These are phyloP conservation scores for Penicillium sumatraense DNA, from an alignment of 2,329 filamentous ascomycete genomes.

Conservation along the genomic window DNA sequence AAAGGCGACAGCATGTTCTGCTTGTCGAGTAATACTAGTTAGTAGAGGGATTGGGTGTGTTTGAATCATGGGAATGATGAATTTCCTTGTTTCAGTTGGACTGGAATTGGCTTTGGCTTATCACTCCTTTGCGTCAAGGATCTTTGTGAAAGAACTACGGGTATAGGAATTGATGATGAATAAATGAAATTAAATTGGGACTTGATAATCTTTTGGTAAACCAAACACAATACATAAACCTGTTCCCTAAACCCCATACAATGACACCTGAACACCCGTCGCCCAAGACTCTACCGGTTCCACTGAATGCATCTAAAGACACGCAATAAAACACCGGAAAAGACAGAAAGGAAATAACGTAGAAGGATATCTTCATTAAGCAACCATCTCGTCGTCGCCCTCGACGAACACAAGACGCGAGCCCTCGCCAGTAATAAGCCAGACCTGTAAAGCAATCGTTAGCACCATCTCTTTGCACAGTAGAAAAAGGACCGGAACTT, in stretches of 20 bases:
- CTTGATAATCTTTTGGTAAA: slow-evolving; percentile 23
- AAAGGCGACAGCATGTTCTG: too few relatives aligned
- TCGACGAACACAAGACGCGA: slow-evolving; percentile 74
- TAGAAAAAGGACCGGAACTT: slow-evolving; percentile 56
- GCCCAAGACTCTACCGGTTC: slow-evolving; percentile 24
- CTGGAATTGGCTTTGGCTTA: background rate
- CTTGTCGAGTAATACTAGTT: too few relatives aligned
- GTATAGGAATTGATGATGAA: background rate
- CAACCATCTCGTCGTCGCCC: slow-evolving; percentile 60
- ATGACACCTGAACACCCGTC: slow-evolving; percentile 31
- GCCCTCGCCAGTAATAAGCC: slow-evolving; percentile 76
- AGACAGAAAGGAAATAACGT: slow-evolving; percentile 3
- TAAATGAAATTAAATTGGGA: slow-evolving; percentile 11
- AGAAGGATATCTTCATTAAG: slow-evolving; percentile 27
- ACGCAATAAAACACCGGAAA: slow-evolving; percentile 18
- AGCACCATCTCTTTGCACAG: slow-evolving; percentile 33
- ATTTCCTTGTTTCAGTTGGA: background rate
- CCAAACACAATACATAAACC: slow-evolving; percentile 19
- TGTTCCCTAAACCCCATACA: slow-evolving; percentile 15
- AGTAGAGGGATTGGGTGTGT: too few relatives aligned
- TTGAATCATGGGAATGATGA: background rate
- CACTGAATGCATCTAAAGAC: slow-evolving; percentile 27
- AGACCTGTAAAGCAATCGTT: slow-evolving; percentile 61
- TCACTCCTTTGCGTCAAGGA: slow-evolving; percentile 2
- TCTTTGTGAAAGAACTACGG: background rate